Evolutionary conservation across 768 basidiomycete genomes (phyloP).

Genomic region (Mycena olivaceomarginata): DNA sequence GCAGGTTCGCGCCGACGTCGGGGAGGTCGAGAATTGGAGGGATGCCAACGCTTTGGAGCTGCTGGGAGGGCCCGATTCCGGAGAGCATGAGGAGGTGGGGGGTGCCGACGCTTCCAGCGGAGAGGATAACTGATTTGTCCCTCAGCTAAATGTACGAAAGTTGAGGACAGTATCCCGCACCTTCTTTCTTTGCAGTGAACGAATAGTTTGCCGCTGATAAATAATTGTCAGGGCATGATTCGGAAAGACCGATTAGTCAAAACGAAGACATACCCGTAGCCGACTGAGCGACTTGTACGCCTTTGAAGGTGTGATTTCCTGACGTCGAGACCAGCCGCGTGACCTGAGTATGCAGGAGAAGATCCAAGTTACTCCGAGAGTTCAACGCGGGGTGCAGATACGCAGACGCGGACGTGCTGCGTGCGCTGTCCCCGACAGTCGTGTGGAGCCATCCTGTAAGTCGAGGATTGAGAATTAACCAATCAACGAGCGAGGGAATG

Average conservation of each 20-base stretch:
- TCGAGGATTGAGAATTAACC: background rate
- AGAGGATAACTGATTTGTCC: constrained; percentile 49
- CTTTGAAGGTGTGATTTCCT: background rate
- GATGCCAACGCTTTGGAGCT: constrained; percentile 55
- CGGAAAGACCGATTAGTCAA: too few species aligned
- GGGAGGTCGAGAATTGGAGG: constrained; percentile 57
- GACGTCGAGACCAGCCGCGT: constrained; percentile 11
- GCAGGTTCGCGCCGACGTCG: constrained; percentile 64
- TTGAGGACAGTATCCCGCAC: background rate
- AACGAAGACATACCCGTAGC: constrained; percentile 3
- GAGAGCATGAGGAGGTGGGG: constrained; percentile 57
- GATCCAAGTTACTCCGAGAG: constrained; percentile 43
- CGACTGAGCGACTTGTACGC: constrained; percentile 19
- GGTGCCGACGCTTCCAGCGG: constrained; percentile 54
- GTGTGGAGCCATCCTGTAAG: constrained; percentile 40
- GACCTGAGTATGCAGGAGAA: constrained; percentile 40
- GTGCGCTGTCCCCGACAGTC: constrained; percentile 36
- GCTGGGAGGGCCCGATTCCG: constrained; percentile 57
- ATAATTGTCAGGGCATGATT: background rate
- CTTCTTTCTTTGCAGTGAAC: constrained; percentile 34
- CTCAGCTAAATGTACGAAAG: background rate
- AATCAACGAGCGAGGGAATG: too few species aligned
- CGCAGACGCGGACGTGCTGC: constrained; percentile 43
- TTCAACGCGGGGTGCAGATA: constrained; percentile 44
- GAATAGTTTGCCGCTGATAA: background rate